Conservation (phyloP, 805 yeast species). For the Yamadazyma ubonensis region DNA sequence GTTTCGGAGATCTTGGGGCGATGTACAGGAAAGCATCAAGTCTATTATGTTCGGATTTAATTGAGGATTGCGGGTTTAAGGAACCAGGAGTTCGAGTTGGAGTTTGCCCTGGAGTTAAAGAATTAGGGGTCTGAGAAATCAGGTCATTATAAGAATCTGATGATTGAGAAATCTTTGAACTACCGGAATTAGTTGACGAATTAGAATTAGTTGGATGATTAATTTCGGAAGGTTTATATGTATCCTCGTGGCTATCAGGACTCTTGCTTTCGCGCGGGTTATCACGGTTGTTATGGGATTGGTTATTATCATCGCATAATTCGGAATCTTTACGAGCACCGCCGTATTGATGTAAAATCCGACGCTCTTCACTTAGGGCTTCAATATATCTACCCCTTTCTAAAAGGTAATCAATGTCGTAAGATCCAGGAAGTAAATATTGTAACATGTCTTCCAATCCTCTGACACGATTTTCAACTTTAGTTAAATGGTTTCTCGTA, state of each 20-base stretch:
- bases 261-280: conserved; percentile 5
- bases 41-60: too few relatives aligned
- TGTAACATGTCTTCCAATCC: conserved; percentile 30
- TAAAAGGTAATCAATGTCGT: conserved; percentile 21
- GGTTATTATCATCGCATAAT: conserved; percentile 1
- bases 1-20: conserved; percentile 4
- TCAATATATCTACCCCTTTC: conserved; percentile 15
- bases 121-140: too few relatives aligned
- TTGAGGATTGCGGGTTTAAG: background rate
- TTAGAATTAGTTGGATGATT: too few relatives aligned
- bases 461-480: conserved; percentile 55
- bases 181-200: too few relatives aligned
- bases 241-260: too few relatives aligned
- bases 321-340: conserved; percentile 1
- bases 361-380: conserved; percentile 12
- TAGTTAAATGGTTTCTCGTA: conserved; percentile 76
- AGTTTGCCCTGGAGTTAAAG: too few relatives aligned
- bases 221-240: too few relatives aligned
- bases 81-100: too few relatives aligned
- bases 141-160: background rate
- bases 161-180: too few relatives aligned
- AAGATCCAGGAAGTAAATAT: conserved; percentile 30
- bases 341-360: background rate
- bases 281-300: conserved; percentile 7
- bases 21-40: background rate